phyloP scores from a whole-genome alignment of 345 rosid genomes.

The Eucalyptus decipiens region DNA sequence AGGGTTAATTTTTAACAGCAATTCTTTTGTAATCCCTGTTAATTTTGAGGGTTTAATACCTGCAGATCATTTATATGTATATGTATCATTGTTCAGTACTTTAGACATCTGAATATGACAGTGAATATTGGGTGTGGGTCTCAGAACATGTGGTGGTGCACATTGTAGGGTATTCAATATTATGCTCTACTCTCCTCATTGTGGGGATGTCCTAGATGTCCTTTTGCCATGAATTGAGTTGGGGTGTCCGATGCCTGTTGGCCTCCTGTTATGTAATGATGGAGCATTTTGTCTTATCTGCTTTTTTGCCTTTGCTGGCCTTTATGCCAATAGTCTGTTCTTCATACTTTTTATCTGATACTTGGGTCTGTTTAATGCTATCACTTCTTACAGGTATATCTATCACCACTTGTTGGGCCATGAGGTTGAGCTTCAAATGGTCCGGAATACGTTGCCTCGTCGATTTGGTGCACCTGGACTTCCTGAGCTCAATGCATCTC shows the following conservation, averaged over 20 bases:
- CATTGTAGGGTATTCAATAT: neutral
- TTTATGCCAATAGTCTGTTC: neutral
- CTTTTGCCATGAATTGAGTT: neutral
- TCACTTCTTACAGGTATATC: slow-evolving; percentile 49
- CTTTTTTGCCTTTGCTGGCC: neutral
- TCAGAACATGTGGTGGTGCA: neutral
- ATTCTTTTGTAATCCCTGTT: neutral
- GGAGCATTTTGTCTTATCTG: neutral
- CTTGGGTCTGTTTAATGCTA: neutral
- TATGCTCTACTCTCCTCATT: neutral
- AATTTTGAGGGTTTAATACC: neutral
- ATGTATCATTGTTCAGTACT: neutral
- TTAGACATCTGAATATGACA: neutral
- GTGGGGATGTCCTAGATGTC: neutral
- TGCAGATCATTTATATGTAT: neutral
- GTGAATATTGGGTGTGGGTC: neutral
- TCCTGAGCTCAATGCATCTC: slow-evolving; percentile 99
- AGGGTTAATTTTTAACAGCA: neutral
- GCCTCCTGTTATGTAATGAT: neutral
- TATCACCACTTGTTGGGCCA: slow-evolving; percentile 98
- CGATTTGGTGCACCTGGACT: slow-evolving; percentile 99
- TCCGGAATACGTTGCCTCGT: slow-evolving; percentile 84
- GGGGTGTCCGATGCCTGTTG: neutral
- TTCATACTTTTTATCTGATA: neutral
- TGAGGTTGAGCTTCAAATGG: slow-evolving; percentile 96